Evolutionary conservation across 2,329 filamentous ascomycete genomes (phyloP), one percentile per base, ranked within the genome.

Genomic region (Lachnellula suecica): DNA sequence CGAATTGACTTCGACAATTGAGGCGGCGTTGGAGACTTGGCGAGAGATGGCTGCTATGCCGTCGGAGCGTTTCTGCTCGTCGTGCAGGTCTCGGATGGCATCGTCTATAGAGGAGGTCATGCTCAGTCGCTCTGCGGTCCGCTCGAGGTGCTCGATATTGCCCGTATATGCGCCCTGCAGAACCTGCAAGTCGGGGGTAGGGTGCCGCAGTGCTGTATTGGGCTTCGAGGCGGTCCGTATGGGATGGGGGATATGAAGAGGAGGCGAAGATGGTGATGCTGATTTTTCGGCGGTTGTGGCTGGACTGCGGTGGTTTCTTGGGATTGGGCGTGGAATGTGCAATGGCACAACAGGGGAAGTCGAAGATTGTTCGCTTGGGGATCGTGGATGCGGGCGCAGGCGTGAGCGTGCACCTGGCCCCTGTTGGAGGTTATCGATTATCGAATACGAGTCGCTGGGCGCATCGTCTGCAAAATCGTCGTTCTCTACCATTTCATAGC

Each of bases 101-200:
- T 88, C 83, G 63, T 88, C 87, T 64, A 91, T 88, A 56, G 88
- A 89, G 57, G 85, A 88, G 43, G 78, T 78, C 51, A 84, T 85
- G 61, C 86, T 89, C 68, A 92, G 76, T 59, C 84, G 80, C 70
- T 91, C 88, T 44, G 88, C 88, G 10, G 84, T 86, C 59, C 87
- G 84, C 70, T 93, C 88, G 57, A 92, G 81, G 45, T 85, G 82
- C 59, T 85, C 83, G 57, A 92, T 84, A 72, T 87, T 91, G 66
- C 78, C 79, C 17, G 79, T 72, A 66, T 82, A 84, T 27, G 82
- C 82, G 23, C 80, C 82, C 52, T 84, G 81, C 51, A 84, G 76
- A 46, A 77, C 76, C 65, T 81, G 81, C 44, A 82, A 71, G 64
- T 88, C 84, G 48, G 85, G 83, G 2, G 77, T 77, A 25, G 83